These are phyloP conservation scores for Pythium coloratum DNA, from an alignment of 352 stramenopile species.

Conservation along the genomic window DNA sequence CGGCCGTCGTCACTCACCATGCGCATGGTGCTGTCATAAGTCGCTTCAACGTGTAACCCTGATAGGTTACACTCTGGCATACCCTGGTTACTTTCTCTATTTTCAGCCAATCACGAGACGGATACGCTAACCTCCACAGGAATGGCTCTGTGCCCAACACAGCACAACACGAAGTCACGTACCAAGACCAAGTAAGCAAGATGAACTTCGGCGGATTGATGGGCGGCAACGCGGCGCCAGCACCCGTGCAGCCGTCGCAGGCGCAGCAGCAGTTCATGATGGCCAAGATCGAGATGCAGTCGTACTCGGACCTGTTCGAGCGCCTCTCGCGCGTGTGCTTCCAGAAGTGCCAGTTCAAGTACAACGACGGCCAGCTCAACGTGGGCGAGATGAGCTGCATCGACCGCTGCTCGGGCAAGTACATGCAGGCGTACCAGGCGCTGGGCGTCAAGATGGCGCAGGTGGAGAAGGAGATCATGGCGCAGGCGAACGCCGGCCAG, in stretches of 20 bases:
- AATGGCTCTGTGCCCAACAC: conserved; percentile 7
- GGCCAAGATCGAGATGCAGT: conserved; percentile 91
- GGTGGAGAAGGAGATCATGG: conserved; percentile 93
- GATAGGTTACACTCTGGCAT: neutral
- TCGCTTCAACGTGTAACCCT: conserved; percentile 23
- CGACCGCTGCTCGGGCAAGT: conserved; percentile 97
- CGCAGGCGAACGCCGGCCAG: conserved; percentile 48
- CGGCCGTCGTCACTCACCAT: conserved; percentile 32
- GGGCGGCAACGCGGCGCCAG: conserved; percentile 45
- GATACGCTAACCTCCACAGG: conserved; percentile 26
- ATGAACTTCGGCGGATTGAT: conserved; percentile 86
- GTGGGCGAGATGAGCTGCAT: conserved; percentile 98
- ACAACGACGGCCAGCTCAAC: conserved; percentile 95
- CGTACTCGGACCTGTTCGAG: conserved; percentile 90
- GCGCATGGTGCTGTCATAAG: conserved; percentile 32
- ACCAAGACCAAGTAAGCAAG: conserved; percentile 3
- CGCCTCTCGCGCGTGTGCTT: conserved; percentile 91
- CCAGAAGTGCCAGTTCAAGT: conserved; percentile 95
- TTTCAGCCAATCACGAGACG: conserved; percentile 27
- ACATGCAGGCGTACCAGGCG: conserved; percentile 96
- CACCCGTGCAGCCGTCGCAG: conserved; percentile 59
- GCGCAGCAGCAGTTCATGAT: conserved; percentile 69
- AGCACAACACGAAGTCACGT: neutral
- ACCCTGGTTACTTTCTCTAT: neutral
- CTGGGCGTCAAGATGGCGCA: conserved; percentile 94